Evolutionary conservation across 2,329 filamentous ascomycete genomes (phyloP).

Genomic region (Ophiostoma sp.): DNA sequence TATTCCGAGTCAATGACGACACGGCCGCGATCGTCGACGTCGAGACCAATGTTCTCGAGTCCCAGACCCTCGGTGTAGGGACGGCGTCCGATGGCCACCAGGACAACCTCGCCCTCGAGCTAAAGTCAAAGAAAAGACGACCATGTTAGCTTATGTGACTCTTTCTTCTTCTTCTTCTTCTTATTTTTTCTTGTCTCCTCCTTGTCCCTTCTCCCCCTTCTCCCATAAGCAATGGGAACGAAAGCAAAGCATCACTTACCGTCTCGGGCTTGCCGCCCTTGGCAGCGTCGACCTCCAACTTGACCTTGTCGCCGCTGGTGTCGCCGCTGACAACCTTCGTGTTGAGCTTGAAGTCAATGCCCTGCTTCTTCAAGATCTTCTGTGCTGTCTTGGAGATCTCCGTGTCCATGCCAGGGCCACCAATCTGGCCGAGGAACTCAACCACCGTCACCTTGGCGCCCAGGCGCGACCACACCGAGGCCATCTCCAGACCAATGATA

Average conservation of each 20-base stretch:
- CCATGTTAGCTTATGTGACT: neutral
- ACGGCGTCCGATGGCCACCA: slow-evolving; percentile 93
- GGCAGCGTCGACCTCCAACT: slow-evolving; percentile 82
- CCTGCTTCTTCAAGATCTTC: slow-evolving; percentile 94
- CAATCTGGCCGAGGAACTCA: slow-evolving; percentile 94
- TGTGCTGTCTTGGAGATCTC: slow-evolving; percentile 90
- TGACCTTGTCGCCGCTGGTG: slow-evolving; percentile 72
- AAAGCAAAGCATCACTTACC: slow-evolving; percentile 50
- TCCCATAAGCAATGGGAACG: too few species aligned
- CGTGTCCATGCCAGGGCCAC: slow-evolving; percentile 93
- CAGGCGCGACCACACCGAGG: slow-evolving; percentile 92
- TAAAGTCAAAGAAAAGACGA: slow-evolving; percentile 39
- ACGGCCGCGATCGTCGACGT: slow-evolving; percentile 89
- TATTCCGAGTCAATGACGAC: slow-evolving; percentile 98
- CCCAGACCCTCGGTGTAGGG: slow-evolving; percentile 91
- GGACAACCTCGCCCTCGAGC: slow-evolving; percentile 92
- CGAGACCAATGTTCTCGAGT: slow-evolving; percentile 89
- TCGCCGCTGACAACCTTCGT: slow-evolving; percentile 93
- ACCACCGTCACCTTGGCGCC: slow-evolving; percentile 95
- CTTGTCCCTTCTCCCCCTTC: neutral
- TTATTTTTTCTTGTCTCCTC: neutral
- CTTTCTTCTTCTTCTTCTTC: neutral
- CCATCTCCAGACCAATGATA: slow-evolving; percentile 99
- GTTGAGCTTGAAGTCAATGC: slow-evolving; percentile 95
- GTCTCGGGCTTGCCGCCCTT: slow-evolving; percentile 96